Base-by-base conservation (phyloP, 75 land plant species). In the Gnetum montanum region DNA sequence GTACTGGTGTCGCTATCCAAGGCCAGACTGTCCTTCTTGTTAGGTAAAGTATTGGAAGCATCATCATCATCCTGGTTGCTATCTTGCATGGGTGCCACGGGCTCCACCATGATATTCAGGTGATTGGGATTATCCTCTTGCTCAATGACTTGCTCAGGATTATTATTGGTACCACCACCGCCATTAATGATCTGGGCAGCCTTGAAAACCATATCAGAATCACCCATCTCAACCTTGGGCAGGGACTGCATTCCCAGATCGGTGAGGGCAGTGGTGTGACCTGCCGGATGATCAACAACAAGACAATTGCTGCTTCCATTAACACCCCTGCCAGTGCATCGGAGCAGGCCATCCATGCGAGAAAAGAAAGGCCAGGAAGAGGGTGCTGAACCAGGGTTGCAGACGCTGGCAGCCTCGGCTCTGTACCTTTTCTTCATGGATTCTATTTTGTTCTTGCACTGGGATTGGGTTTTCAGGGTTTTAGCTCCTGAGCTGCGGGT, bases 361-460 rank as follows among this genome's bases (percentile, higher is more conserved):
- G n/a, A 3, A 54, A 54, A 76, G 28, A 72, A 38, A 6, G 57
- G 74, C 79, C 79, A 76, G 26, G 36, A 23, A 19, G 57, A 60
- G 31, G 55, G 55, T 33, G 36, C 55, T 3, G 69, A 40, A 12
- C 62, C 41, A 26, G 53, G 49, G 16, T 54, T 58, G 30, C 26
- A 24, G 13, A 19, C 36, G 22, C 28, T 29, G 4, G 58, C 61
- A 38, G 64, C 47, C 58, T 81, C 84, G 0, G 63, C 46, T 45
- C 74, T 57, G 36, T 81, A 75, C 51, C 82, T n/a, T 34, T 77
- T 77, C 77, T 81, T 81, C 76, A 81, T 66, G 1, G 81, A 72
- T 50, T 81, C 84, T 7, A 81, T 65, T 50, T 81, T 81, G 62
- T 81, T 77, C 62, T 81, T 81, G 58, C 84, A 81, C 47, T 81